Percentiles rank a stretch among this genome's conserved stretches.
These are phyloP conservation scores for Dimocarpus longan DNA, from an alignment of 345 rosid species.

Conservation along the genomic window DNA sequence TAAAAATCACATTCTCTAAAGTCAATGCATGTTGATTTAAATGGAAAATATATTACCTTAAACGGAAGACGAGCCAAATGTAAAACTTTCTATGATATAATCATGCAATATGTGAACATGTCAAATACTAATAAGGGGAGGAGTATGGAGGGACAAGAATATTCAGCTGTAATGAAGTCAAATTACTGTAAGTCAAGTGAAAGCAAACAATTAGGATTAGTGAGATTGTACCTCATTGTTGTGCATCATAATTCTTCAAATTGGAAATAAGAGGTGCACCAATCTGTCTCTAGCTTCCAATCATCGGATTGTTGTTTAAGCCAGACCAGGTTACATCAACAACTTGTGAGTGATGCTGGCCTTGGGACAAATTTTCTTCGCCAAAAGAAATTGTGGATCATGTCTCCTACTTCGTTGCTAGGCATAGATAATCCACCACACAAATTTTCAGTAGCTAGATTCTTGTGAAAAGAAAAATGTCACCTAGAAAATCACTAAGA, in stretches of 20 bases:
- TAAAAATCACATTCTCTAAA: too few species aligned
- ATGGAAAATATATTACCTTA: too few species aligned
- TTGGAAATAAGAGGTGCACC: constrained; percentile 51
- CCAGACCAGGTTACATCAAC: constrained; percentile 66
- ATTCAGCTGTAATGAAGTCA: background rate
- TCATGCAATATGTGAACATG: background rate
- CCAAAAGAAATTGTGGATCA: constrained; percentile 86
- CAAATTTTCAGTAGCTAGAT: constrained; percentile 35
- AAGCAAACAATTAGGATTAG: constrained; percentile 8
- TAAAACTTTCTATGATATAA: background rate
- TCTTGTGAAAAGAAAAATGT: constrained; percentile 26
- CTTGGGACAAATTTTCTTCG: constrained; percentile 67
- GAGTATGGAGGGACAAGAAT: background rate
- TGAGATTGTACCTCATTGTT: constrained; percentile 60
- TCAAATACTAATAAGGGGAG: background rate
- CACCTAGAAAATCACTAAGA: constrained; percentile 30
- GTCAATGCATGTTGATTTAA: too few species aligned
- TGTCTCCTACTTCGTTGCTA: constrained; percentile 94
- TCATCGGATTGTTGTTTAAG: constrained; percentile 53
- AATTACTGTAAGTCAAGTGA: constrained; percentile 11
- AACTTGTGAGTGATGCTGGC: constrained; percentile 61
- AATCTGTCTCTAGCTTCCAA: constrained; percentile 62
- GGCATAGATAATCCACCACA: constrained; percentile 75
- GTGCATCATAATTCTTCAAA: constrained; percentile 54
- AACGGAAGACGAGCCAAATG: too few species aligned